These are phyloP conservation scores for Phytophthora crassamura DNA, from an alignment of 352 stramenopile genomes.

Conservation along the genomic window DNA sequence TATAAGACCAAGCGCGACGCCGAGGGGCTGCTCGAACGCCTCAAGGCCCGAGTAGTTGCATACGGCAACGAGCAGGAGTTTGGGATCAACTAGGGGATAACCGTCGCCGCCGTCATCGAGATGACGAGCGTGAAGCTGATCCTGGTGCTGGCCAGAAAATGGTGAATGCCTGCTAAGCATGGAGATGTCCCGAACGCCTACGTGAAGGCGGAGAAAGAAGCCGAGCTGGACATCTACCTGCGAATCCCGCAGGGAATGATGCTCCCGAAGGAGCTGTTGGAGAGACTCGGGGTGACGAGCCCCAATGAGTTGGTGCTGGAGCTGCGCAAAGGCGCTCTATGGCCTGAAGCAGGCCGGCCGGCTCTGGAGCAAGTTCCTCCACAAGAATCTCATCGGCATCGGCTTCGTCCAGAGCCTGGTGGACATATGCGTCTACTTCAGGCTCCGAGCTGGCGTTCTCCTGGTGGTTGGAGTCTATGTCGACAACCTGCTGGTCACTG, in stretches of 20 bases:
- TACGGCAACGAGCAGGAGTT: conserved; percentile 26
- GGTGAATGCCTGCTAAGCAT: conserved; percentile 16
- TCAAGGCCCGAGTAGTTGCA: conserved; percentile 30
- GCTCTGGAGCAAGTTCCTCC: conserved; percentile 33
- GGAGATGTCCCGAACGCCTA: too few species aligned
- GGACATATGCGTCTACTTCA: conserved; percentile 40
- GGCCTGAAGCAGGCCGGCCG: conserved; percentile 39
- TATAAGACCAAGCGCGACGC: conserved; percentile 31
- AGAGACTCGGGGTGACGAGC: neutral
- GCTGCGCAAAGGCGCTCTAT: conserved; percentile 37
- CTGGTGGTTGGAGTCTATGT: conserved; percentile 34
- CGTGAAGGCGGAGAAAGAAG: conserved; percentile 27
- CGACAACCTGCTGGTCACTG: conserved; percentile 37
- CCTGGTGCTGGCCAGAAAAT: conserved; percentile 11
- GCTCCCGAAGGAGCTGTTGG: conserved; percentile 13
- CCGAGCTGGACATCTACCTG: conserved; percentile 29
- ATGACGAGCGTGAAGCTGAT: conserved; percentile 31
- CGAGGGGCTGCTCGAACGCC: conserved; percentile 15
- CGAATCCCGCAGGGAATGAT: conserved; percentile 25
- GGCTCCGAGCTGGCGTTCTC: neutral
- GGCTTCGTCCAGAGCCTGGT: conserved; percentile 24
- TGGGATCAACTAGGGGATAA: conserved; percentile 21
- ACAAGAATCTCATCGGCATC: conserved; percentile 17
- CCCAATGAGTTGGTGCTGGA: conserved; percentile 14
- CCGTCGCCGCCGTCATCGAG: conserved; percentile 35